A percentile compares a stretch with the other conserved stretches of the same genome.
Conservation (phyloP, 306 rosid species). For the Cucumis cinereus region DNA sequence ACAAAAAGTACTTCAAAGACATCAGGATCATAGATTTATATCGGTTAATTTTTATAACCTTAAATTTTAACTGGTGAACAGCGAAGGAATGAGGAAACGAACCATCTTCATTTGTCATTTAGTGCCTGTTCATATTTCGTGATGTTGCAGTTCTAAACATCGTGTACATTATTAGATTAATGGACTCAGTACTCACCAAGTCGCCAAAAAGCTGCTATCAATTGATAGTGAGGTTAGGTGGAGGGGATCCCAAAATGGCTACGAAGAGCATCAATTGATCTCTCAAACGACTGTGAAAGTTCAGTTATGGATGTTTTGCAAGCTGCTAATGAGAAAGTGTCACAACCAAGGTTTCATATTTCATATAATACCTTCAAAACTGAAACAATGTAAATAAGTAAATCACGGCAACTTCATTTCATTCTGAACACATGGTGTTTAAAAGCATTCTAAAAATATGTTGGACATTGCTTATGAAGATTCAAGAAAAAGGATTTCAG, state of each 20-base stretch:
- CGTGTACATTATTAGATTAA: background rate
- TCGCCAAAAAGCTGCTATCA: background rate
- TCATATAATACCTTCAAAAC: background rate
- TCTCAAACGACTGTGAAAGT: slow-evolving; percentile 61
- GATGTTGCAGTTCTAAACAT: background rate
- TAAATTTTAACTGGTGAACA: background rate
- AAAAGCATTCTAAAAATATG: background rate
- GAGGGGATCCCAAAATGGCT: slow-evolving; percentile 47
- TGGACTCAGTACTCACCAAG: background rate
- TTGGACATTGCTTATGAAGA: background rate
- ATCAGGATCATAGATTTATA: background rate
- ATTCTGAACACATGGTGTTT: background rate
- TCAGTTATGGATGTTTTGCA: slow-evolving; percentile 56
- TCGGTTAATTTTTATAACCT: background rate
- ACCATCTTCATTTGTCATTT: background rate
- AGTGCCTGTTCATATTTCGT: background rate
- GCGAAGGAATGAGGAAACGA: background rate
- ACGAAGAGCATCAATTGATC: slow-evolving; percentile 53
- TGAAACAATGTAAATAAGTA: background rate
- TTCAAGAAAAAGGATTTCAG: background rate
- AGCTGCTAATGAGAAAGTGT: slow-evolving; percentile 30
- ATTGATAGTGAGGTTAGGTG: background rate
- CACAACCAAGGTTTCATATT: background rate
- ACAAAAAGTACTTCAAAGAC: background rate
- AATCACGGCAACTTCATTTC: background rate